A percentile compares a stretch with the other conserved stretches of the same genome.
phyloP scores from a whole-genome alignment of 306 rosid genomes.

The Vicia faba region DNA sequence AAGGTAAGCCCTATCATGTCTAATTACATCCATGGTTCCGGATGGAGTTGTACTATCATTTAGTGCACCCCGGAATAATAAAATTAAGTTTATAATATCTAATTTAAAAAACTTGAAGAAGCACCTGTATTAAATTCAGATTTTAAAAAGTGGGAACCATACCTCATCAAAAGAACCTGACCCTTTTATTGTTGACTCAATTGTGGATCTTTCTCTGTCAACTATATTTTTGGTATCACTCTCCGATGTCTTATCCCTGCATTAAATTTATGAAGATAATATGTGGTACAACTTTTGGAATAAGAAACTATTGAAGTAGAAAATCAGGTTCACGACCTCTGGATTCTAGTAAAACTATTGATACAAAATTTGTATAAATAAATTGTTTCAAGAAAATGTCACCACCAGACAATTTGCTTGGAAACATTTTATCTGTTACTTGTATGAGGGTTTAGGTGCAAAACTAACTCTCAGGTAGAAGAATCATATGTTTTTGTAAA shows the following conservation, averaged over 20 bases:
- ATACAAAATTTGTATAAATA: conserved; percentile 8
- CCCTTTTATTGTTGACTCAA: conserved; percentile 49
- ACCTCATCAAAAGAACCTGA: conserved; percentile 91
- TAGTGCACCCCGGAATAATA: background rate
- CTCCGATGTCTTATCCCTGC: conserved; percentile 65
- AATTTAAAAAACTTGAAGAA: conserved; percentile 28
- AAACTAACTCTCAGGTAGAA: conserved; percentile 14
- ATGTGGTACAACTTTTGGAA: conserved; percentile 13
- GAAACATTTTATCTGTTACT: conserved; percentile 11
- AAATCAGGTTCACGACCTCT: conserved; percentile 14
- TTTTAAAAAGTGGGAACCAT: conserved; percentile 31
- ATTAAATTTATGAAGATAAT: conserved; percentile 44
- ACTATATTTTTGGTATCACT: conserved; percentile 38
- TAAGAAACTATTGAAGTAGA: background rate
- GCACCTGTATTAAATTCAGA: conserved; percentile 19
- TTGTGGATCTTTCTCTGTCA: conserved; percentile 49
- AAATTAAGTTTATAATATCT: background rate
- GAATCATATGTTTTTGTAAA: conserved; percentile 7
- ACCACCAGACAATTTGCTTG: conserved; percentile 5
- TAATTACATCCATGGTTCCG: too few species aligned
- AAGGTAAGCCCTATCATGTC: too few species aligned
- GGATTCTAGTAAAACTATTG: conserved; percentile 5
- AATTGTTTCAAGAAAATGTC: conserved; percentile 12
- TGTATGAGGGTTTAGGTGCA: background rate
- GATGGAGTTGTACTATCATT: background rate